Evolutionary conservation across 495 filamentous ascomycete genomes (phyloP).

Genomic region (Bryoglossum gracile): DNA sequence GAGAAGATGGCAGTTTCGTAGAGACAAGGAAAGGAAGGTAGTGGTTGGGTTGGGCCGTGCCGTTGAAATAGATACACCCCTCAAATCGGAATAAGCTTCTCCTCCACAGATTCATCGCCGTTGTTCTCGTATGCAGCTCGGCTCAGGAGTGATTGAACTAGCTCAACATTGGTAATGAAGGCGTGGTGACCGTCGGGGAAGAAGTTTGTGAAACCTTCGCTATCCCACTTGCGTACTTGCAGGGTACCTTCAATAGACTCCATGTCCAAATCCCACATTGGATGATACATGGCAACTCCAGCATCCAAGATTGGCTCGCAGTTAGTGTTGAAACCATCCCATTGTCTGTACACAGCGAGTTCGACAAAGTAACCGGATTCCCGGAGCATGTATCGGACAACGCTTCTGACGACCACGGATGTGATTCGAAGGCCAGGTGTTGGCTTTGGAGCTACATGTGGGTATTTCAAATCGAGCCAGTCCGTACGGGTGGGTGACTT

Average conservation of each 20-base stretch:
- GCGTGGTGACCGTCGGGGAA: constrained; percentile 28
- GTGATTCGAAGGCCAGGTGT: constrained; percentile 17
- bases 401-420: constrained; percentile 41
- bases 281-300: constrained; percentile 42
- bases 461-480: constrained; percentile 16
- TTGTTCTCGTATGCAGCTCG: constrained; percentile 6
- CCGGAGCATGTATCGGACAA: constrained; percentile 41
- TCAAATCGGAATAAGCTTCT: no score
- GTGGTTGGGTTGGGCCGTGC: no score
- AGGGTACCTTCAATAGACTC: constrained; percentile 22
- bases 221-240: constrained; percentile 33
- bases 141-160: constrained; percentile 20
- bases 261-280: constrained; percentile 36
- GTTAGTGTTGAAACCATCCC: constrained; percentile 26
- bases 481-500: constrained; percentile 2
- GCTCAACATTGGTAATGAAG: constrained; percentile 26
- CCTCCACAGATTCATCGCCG: constrained; percentile 2
- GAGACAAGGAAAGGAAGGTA: no score
- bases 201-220: constrained; percentile 36
- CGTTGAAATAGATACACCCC: no score
- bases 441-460: constrained; percentile 7
- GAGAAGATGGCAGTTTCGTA: no score
- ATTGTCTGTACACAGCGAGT: constrained; percentile 48
- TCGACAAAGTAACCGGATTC: constrained; percentile 46
- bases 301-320: constrained; percentile 26